Evolutionary conservation across 2,329 filamentous ascomycete genomes (phyloP).

Genomic region (Dothistroma septosporum): DNA sequence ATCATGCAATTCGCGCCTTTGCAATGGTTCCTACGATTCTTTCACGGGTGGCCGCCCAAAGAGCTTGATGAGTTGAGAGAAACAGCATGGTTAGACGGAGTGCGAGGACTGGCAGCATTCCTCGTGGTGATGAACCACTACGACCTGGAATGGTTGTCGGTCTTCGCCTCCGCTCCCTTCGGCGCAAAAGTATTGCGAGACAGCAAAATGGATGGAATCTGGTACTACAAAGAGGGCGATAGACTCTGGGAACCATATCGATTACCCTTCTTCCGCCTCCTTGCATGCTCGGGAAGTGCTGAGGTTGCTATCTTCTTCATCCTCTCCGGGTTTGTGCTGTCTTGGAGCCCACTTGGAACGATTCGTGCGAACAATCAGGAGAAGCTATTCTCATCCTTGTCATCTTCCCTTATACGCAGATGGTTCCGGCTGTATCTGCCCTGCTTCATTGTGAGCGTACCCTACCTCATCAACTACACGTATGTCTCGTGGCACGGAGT

Average conservation of each 20-base stretch:
- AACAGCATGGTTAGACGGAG: constrained; percentile 12
- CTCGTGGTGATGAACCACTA: constrained; percentile 10
- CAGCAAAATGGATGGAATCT: not conserved
- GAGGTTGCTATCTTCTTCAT: constrained; percentile 12
- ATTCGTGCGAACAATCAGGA: constrained; percentile 1
- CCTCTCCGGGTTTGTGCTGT: constrained; percentile 10
- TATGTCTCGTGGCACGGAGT: not conserved
- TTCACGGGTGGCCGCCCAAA: not conserved
- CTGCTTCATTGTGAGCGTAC: not conserved
- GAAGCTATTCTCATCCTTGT: constrained; percentile 2
- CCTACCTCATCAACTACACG: not conserved
- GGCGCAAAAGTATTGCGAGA: constrained; percentile 1
- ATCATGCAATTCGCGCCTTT: not conserved
- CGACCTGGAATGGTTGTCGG: not conserved
- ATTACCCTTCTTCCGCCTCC: constrained; percentile 11
- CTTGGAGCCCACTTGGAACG: constrained; percentile 1
- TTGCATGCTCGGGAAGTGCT: constrained; percentile 5
- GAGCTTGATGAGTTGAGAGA: not conserved
- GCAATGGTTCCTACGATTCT: not conserved
- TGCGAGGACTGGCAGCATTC: constrained; percentile 11
- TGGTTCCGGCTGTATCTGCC: constrained; percentile 10
- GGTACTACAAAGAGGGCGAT: constrained; percentile 2
- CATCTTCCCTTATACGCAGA: constrained; percentile 4
- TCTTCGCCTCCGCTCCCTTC: constrained; percentile 5
- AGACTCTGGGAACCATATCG: constrained; percentile 4